phyloP scores from a whole-genome alignment of 805 yeast genomes.

The Nakazawaea wyomingensis region DNA sequence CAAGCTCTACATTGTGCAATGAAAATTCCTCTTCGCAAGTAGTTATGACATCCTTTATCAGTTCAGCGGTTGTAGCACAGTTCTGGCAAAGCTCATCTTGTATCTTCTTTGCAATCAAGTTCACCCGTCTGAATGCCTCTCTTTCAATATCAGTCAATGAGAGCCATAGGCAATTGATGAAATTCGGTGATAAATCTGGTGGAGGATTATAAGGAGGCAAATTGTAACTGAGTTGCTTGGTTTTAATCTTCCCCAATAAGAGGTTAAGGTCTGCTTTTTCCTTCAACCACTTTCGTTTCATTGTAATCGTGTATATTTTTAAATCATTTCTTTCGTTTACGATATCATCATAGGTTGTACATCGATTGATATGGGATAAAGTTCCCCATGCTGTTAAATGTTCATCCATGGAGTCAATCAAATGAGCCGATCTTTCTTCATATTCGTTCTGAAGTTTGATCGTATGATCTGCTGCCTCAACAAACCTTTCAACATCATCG shows the following conservation, averaged over 20 bases:
- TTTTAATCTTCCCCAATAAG: constrained; percentile 29
- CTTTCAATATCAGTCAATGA: constrained; percentile 26
- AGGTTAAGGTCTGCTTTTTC: constrained; percentile 30
- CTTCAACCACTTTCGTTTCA: constrained; percentile 31
- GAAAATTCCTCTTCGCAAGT: constrained; percentile 22
- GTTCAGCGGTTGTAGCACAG: constrained; percentile 29
- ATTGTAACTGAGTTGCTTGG: constrained; percentile 30
- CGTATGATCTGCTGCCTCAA: constrained; percentile 26
- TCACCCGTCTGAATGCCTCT: constrained; percentile 24
- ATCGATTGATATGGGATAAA: constrained; percentile 14
- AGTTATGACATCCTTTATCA: constrained; percentile 22
- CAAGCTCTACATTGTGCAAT: constrained; percentile 29
- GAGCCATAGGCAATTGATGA: constrained; percentile 28
- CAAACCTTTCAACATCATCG: constrained; percentile 26
- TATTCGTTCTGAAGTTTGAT: constrained; percentile 26
- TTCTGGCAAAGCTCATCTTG: constrained; percentile 26
- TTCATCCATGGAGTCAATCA: constrained; percentile 20
- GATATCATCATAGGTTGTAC: constrained; percentile 23
- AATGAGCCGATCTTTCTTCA: constrained; percentile 24
- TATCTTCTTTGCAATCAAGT: constrained; percentile 25
- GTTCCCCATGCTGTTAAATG: constrained; percentile 23
- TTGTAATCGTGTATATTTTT: constrained; percentile 20
- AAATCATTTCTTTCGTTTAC: constrained; percentile 22
- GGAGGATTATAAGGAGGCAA: constrained; percentile 31
- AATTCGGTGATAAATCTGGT: constrained; percentile 20